phyloP scores from a whole-genome alignment of 768 basidiomycete species.

The Russula sp. region DNA sequence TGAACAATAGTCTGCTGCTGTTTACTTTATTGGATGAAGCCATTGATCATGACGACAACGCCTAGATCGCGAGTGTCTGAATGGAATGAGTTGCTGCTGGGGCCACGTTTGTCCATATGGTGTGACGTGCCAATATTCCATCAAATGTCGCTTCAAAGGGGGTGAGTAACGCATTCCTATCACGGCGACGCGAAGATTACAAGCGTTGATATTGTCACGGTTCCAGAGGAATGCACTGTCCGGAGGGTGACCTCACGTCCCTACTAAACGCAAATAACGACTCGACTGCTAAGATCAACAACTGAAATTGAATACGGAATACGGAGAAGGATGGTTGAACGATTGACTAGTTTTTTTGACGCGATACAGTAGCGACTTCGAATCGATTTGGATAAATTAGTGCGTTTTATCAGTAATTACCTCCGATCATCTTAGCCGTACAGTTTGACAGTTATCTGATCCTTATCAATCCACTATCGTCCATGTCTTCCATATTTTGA shows the following conservation, averaged over 20 bases:
- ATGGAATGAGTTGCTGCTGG: slow-evolving; percentile 75
- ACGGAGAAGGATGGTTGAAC: background rate
- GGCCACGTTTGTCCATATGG: slow-evolving; percentile 81
- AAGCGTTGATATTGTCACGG: background rate
- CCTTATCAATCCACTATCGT: no score
- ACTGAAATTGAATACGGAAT: slow-evolving; percentile 12
- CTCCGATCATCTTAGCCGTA: no score
- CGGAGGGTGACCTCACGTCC: slow-evolving; percentile 4
- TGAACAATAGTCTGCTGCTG: slow-evolving; percentile 64
- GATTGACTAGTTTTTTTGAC: slow-evolving; percentile 6
- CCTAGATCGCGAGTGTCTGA: slow-evolving; percentile 69
- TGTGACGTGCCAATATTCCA: slow-evolving; percentile 51
- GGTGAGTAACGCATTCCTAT: slow-evolving; percentile 37
- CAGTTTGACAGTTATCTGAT: no score
- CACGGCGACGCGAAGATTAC: background rate
- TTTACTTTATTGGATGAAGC: background rate
- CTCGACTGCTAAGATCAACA: slow-evolving; percentile 7
- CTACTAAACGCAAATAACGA: background rate
- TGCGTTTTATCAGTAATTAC: no score
- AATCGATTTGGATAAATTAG: no score
- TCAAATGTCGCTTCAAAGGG: slow-evolving; percentile 87
- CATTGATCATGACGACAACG: background rate
- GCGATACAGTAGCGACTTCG: no score
- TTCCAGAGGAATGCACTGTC: slow-evolving; percentile 45
- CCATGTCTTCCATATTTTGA: no score